Base-by-base conservation (phyloP, 1,284 basidiomycete genomes). In the Papiliotrema fonsecae region DNA sequence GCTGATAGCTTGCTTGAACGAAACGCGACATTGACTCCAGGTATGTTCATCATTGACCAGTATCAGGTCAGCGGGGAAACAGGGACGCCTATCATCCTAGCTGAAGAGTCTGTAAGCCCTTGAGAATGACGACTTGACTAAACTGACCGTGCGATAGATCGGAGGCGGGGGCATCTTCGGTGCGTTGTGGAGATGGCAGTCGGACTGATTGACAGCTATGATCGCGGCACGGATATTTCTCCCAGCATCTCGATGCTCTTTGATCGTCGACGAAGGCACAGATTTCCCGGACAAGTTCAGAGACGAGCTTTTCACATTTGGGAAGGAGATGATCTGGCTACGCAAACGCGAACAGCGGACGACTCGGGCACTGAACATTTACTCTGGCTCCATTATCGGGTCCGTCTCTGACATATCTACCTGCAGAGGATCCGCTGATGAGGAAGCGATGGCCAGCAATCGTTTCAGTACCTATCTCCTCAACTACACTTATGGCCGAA, bases 11-110 rank as follows among this genome's bases (percentile, higher is more conserved):
- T n/a, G 30, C 30, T 31, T 31, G 30, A 31, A 16, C 27, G 1
- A 16, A n/a, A n/a, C 16, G 14, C 26, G 26, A n/a, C 13, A 18
- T 19, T 35, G 18, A 31, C 18, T 11, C n/a, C 45, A 74, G 90
- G 89, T n/a, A 84, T 90, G 83, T 90, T 92, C 74, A 91, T 93
- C 57, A 82, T 93, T 55, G 90, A 93, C 69, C 80, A 86, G 54
- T 86, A 90, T 61, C 76, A 79, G 19, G 85, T 81, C 61, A 63
- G 74, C 30, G 82, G 85, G 58, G 76, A 77, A 27, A 62, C 78
- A 21, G 85, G 83, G 13, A 72, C 75, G 1, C 77, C 78, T 1
- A 80, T 58, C 74, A 26, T 79, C 70, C 32, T 74, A 66, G 68
- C 74, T 65, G 25, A 60, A 28, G 61, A 60, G 40, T 52, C 54